Conservation (phyloP, 2,329 filamentous ascomycete genomes). For the Fusarium sp. region DNA sequence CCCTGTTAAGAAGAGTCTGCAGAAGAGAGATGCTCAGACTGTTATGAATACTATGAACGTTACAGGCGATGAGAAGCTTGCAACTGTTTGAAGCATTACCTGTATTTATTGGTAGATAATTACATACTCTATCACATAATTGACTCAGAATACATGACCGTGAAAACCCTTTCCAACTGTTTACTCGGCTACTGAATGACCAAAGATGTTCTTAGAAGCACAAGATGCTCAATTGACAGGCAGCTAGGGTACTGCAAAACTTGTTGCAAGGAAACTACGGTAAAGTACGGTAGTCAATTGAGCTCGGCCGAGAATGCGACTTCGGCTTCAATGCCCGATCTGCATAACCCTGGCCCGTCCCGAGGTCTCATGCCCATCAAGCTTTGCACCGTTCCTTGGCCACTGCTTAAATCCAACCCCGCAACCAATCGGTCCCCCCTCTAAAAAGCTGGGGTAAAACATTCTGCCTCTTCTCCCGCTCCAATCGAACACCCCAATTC, state of each 20-base stretch:
- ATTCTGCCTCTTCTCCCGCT: conserved; percentile 17
- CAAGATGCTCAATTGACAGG: too few relatives aligned
- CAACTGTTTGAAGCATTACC: not conserved
- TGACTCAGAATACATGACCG: too few relatives aligned
- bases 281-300: not conserved
- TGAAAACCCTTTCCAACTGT: too few relatives aligned
- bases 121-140: too few relatives aligned
- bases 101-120: too few relatives aligned
- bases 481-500: conserved; percentile 24
- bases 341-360: conserved; percentile 1
- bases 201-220: too few relatives aligned
- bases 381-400: conserved; percentile 22
- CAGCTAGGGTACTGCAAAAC: not conserved
- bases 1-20: conserved; percentile 59
- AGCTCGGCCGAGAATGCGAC: not conserved
- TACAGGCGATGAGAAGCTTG: conserved; percentile 46
- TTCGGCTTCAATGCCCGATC: not conserved
- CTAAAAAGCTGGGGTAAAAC: conserved; percentile 21
- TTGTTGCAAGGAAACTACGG: not conserved
- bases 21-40: conserved; percentile 57
- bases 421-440: conserved; percentile 10
- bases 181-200: too few relatives aligned
- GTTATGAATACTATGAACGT: conserved; percentile 57
- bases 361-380: conserved; percentile 28
- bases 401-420: not conserved